A percentile compares a stretch with the other conserved stretches of the same genome.
Evolutionary conservation across 768 basidiomycete genomes (phyloP).

Genomic region (Lyophyllum shimeji): DNA sequence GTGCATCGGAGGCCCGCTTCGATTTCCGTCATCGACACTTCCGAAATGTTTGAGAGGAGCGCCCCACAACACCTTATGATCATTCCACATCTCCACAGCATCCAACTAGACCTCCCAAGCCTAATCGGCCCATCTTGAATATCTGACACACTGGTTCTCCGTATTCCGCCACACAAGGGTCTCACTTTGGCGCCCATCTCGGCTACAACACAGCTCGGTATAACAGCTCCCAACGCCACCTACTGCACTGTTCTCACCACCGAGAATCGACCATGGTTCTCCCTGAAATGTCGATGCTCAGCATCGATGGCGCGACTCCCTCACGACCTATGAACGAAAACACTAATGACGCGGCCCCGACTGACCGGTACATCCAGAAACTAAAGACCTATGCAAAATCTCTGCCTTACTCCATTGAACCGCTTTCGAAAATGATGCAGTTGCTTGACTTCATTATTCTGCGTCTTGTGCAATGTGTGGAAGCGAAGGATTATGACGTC

Average conservation of each 20-base stretch:
- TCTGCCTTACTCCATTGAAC: conserved; percentile 78
- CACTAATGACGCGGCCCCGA: conserved; percentile 22
- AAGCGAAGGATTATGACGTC: conserved; percentile 81
- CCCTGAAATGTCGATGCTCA: conserved; percentile 48
- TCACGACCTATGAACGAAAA: conserved; percentile 26
- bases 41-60: neutral
- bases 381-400: conserved; percentile 60
- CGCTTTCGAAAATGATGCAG: conserved; percentile 71
- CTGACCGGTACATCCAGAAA: conserved; percentile 55
- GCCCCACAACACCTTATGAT: neutral
- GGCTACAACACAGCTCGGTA: neutral
- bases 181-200: neutral
- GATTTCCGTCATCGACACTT: neutral
- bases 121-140: neutral
- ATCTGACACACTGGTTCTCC: neutral
- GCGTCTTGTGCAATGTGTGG: conserved; percentile 69
- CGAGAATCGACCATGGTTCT: conserved; percentile 31
- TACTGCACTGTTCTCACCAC: neutral
- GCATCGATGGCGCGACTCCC: conserved; percentile 35
- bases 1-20: neutral
- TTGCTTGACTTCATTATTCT: conserved; percentile 72
- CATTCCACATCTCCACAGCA: neutral
- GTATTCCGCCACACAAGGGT: neutral
- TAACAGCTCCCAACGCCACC: conserved; percentile 10
- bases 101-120: neutral